Evolutionary conservation across 768 basidiomycete species (phyloP), one percentile per base, ranked within the genome.

Genomic region (Leccinum barrowsii): DNA sequence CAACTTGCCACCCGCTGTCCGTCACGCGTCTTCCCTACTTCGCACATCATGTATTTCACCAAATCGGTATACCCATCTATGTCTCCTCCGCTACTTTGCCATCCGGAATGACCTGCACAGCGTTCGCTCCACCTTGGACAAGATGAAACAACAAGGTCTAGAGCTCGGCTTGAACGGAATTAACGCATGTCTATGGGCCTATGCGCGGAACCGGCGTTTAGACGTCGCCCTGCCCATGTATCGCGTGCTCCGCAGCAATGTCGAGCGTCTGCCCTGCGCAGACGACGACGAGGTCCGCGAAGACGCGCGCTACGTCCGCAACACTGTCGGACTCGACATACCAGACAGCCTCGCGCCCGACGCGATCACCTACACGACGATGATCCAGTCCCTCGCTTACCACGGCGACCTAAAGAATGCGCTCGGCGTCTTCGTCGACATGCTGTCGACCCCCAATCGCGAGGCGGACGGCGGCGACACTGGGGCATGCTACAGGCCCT

Each of bases 111-210:
- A 85, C 44, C 68, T 88, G 8, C 60, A 71, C 3, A 82, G 81
- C 17, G 76, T 92, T 48, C 83, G 86, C 48, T 75, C 80, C 4
- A 82, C 80, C 6, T 62, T 92, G 7, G 63, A 68, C 47, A 79
- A 75, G 65, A 82, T 92, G 75, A 70, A 74, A 51, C 73, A 80
- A 35, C 79, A 82, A 42, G 75, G 71, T 26, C 54, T 83, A 50
- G 77, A 81, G 40, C 66, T 92, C 15, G 83, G 83, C 7, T 62
- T 89, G 21, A 86, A 87, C 54, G 87, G 85, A 11, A 65, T 87
- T 63, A 93, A 92, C 65, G 78, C 83, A 7, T 84, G 82, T 64
- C 74, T 94, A 8, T 88, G 84, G 85, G 86, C 86, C 0, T 92
- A 82, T 70, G 81, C 80, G 17, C 74, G 74, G 37, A 79, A 78